Conservation (phyloP, 352 stramenopile species). For the Saprolegnia diclina region DNA sequence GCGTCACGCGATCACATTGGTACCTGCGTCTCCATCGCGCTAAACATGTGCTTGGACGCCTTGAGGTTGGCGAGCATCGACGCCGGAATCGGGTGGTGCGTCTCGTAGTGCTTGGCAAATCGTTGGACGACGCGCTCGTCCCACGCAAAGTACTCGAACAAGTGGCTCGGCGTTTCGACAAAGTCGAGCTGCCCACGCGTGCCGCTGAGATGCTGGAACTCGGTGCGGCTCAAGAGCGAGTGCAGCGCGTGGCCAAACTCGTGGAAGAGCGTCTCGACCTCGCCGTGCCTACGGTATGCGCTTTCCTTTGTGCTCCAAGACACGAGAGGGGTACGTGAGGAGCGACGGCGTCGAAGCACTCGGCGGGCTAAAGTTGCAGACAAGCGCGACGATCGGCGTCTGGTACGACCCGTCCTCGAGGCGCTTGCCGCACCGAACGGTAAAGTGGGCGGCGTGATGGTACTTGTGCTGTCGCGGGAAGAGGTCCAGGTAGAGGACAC, state of each 20-base stretch:
- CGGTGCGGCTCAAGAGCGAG: slow-evolving; percentile 92
- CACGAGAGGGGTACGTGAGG: slow-evolving; percentile 38
- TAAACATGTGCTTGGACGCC: slow-evolving; percentile 83
- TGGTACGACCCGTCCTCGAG: slow-evolving; percentile 70
- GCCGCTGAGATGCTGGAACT: slow-evolving; percentile 96
- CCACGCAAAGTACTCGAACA: slow-evolving; percentile 97
- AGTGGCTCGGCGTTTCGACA: slow-evolving; percentile 93
- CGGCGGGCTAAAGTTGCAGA: slow-evolving; percentile 85
- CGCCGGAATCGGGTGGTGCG: slow-evolving; percentile 64
- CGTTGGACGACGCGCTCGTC: slow-evolving; percentile 80
- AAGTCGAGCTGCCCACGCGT: slow-evolving; percentile 93
- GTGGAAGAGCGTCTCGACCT: slow-evolving; percentile 97
- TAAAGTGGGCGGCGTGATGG: slow-evolving; percentile 91
- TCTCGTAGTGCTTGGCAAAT: slow-evolving; percentile 82
- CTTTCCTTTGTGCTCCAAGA: background rate
- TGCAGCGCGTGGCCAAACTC: slow-evolving; percentile 98
- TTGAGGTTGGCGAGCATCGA: slow-evolving; percentile 71
- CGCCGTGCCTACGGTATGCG: slow-evolving; percentile 64
- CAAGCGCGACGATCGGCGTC: slow-evolving; percentile 92
- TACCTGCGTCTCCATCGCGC: slow-evolving; percentile 80
- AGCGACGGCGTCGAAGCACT: slow-evolving; percentile 61
- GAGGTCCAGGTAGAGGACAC: slow-evolving; percentile 94
- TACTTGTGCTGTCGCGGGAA: slow-evolving; percentile 87
- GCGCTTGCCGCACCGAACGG: slow-evolving; percentile 90
- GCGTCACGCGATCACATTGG: slow-evolving; percentile 31